Evolutionary conservation across 23 red algal genomes (phyloP).

Genomic region (Chondrus crispus): DNA sequence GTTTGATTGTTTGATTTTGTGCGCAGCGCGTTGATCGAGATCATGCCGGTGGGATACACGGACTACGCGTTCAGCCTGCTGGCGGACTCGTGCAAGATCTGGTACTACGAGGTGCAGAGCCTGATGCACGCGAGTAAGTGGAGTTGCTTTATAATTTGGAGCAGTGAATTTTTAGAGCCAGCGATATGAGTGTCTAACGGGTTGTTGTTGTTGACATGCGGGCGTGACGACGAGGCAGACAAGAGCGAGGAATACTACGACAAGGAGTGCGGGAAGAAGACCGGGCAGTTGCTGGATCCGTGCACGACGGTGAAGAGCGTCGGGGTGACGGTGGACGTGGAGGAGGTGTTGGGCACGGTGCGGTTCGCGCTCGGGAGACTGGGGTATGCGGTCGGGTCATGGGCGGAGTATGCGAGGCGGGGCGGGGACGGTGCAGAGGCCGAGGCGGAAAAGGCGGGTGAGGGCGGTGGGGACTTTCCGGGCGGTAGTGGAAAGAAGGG

Average conservation of each 20-base stretch:
- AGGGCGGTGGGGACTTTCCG: no score
- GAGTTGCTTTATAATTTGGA: not conserved
- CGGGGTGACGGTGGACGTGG: not conserved
- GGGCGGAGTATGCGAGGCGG: no score
- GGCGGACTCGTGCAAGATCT: conserved; percentile 6
- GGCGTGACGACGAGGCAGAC: not conserved
- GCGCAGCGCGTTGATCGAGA: not conserved
- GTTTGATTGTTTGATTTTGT: not conserved
- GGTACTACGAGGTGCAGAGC: conserved; percentile 14
- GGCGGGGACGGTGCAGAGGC: no score
- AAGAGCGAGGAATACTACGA: not conserved
- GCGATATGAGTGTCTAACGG: not conserved
- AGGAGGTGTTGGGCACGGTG: not conserved
- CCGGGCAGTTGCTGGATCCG: not conserved
- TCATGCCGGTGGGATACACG: conserved; percentile 27
- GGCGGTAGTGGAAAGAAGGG: no score
- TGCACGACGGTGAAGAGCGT: not conserved
- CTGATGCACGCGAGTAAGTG: not conserved
- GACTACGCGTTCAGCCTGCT: not conserved
- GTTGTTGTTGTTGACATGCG: not conserved
- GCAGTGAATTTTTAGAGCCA: not conserved
- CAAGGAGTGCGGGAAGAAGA: not conserved
- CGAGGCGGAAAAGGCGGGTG: no score
- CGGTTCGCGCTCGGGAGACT: not conserved
- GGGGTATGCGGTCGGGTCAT: not conserved